Percentiles rank a stretch among this genome's conserved stretches.
Evolutionary conservation across 805 yeast species (phyloP).

Genomic region (Kodamaea kakaduensis): DNA sequence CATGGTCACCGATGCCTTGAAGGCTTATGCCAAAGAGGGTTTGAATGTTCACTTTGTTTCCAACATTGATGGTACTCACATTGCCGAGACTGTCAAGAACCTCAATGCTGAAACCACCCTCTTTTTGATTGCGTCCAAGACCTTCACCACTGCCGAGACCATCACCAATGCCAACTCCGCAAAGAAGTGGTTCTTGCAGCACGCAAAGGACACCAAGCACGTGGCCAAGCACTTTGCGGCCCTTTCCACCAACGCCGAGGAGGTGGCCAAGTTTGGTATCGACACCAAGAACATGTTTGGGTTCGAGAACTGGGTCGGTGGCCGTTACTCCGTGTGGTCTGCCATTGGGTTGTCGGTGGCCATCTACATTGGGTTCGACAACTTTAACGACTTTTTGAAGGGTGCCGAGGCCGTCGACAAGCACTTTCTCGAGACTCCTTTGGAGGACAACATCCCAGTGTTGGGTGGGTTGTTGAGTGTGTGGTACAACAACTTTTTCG

Average conservation of each 20-base stretch:
- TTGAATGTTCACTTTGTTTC: conserved; percentile 89
- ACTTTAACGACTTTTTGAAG: conserved; percentile 85
- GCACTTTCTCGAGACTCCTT: conserved; percentile 80
- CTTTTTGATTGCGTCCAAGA: conserved; percentile 91
- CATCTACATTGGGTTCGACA: conserved; percentile 90
- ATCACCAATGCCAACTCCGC: conserved; percentile 94
- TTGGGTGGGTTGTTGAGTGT: conserved; percentile 91
- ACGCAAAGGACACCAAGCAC: conserved; percentile 61
- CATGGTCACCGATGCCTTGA: conserved; percentile 98
- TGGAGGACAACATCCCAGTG: conserved; percentile 88
- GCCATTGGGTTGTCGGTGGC: conserved; percentile 97
- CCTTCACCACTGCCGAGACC: conserved; percentile 99
- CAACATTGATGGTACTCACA: conserved; percentile 97
- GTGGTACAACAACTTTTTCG: conserved; percentile 98
- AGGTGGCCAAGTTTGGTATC: conserved; percentile 92
- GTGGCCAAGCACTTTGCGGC: conserved; percentile 98
- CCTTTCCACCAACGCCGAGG: conserved; percentile 85
- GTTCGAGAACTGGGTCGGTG: conserved; percentile 98
- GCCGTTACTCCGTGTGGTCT: conserved; percentile 99
- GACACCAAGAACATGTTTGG: conserved; percentile 98
- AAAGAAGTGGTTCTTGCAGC: conserved; percentile 84
- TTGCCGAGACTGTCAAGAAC: conserved; percentile 81
- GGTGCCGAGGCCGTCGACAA: conserved; percentile 98
- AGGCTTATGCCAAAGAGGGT: conserved; percentile 74
- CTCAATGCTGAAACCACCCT: conserved; percentile 88